Percentiles rank a stretch among this genome's conserved stretches.
Evolutionary conservation across 202 grass and related monocot species (phyloP).

Genomic region (Schoenoplectus triqueter): DNA sequence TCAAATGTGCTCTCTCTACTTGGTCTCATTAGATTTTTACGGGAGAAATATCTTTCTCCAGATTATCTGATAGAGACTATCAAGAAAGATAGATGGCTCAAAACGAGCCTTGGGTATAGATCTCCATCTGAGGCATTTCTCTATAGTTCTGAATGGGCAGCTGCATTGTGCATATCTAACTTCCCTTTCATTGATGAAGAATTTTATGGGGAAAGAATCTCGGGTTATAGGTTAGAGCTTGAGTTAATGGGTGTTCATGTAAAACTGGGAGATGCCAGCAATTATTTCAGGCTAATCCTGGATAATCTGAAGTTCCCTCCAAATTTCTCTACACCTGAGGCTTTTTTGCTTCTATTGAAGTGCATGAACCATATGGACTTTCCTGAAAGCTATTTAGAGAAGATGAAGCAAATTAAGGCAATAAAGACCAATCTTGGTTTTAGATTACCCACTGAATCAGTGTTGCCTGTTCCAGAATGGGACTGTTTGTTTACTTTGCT

Average conservation of each 20-base stretch:
- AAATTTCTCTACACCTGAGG: conserved; percentile 39
- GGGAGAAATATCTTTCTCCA: conserved; percentile 46
- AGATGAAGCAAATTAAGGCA: conserved; percentile 50
- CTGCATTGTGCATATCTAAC: conserved; percentile 49
- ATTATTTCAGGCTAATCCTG: conserved; percentile 53
- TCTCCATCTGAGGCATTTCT: conserved; percentile 51
- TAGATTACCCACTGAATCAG: conserved; percentile 47
- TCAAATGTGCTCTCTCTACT: conserved; percentile 55
- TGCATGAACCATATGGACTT: conserved; percentile 40
- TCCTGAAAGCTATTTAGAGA: conserved; percentile 42
- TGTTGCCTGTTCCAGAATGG: conserved; percentile 53
- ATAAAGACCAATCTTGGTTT: conserved; percentile 73
- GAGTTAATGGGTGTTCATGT: conserved; percentile 62
- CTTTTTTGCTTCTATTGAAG: conserved; percentile 55
- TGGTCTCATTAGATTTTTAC: conserved; percentile 59
- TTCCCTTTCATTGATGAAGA: conserved; percentile 60
- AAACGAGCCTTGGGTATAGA: conserved; percentile 47
- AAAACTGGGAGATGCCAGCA: conserved; percentile 25
- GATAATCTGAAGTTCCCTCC: conserved; percentile 62
- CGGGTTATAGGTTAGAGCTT: conserved; percentile 53
- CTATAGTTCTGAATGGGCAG: conserved; percentile 48
- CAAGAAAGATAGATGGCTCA: conserved; percentile 56
- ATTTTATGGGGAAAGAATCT: conserved; percentile 52
- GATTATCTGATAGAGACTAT: conserved; percentile 44
- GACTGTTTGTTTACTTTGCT: conserved; percentile 48